phyloP scores from a whole-genome alignment of 208 protist genomes.

The Wallacemonas sp. region DNA sequence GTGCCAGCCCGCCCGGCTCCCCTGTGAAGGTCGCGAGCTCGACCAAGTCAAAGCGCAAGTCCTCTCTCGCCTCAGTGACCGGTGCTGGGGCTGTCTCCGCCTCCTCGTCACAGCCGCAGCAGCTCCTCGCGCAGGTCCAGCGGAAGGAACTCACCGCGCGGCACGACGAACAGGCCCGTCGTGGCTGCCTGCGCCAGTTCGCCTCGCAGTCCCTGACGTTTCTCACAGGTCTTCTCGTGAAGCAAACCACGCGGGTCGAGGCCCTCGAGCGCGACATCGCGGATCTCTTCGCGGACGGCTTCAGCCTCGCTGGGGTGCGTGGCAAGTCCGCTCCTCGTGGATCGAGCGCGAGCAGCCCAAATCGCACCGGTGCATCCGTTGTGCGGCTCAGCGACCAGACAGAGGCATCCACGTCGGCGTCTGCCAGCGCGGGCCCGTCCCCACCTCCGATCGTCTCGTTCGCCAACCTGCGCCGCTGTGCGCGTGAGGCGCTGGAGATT shows the following conservation, averaged over 20 bases:
- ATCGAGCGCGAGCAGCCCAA: no score
- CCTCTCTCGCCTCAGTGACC: no score
- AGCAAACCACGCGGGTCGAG: neutral
- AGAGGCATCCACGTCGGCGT: no score
- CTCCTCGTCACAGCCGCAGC: neutral
- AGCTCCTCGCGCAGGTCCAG: neutral
- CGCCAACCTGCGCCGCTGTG: conserved; percentile 3
- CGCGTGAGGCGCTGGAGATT: conserved; percentile 16
- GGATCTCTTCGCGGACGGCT: neutral
- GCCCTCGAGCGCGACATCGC: neutral
- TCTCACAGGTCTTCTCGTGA: neutral
- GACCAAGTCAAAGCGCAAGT: conserved; percentile 9
- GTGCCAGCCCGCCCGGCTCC: neutral
- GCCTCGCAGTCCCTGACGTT: conserved; percentile 7
- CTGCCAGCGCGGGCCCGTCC: no score
- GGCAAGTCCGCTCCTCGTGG: neutral
- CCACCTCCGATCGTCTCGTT: neutral
- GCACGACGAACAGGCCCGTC: neutral
- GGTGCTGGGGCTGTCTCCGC: no score
- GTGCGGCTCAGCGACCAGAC: no score
- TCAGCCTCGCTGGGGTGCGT: neutral
- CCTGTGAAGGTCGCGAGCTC: neutral
- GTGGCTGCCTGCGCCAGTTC: neutral
- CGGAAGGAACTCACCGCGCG: neutral
- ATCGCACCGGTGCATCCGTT: no score